phyloP scores from a whole-genome alignment of 2,329 filamentous ascomycete species.

The Penicillium psychrosexuale region DNA sequence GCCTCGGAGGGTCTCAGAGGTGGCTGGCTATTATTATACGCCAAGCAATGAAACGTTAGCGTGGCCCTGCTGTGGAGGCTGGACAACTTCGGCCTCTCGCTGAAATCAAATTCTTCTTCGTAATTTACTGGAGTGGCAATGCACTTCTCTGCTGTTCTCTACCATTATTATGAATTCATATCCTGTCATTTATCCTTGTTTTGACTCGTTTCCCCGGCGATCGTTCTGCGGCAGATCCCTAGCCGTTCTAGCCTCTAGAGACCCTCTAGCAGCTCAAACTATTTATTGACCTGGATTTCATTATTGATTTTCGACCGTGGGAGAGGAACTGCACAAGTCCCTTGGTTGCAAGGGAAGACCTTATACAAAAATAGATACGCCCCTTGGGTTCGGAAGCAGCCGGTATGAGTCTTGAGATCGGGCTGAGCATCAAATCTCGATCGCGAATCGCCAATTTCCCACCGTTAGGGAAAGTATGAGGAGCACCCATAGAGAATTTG shows the following conservation, averaged over 20 bases:
- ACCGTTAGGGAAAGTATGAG: no score
- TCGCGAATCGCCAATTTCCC: background rate
- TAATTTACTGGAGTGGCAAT: no score
- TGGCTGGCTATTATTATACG: conserved; percentile 19
- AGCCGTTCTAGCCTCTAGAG: background rate
- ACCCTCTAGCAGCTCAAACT: background rate
- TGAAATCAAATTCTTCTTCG: background rate
- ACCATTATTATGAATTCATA: background rate
- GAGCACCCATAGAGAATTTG: no score
- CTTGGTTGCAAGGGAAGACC: conserved; percentile 7
- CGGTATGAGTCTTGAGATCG: background rate
- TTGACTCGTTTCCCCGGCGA: background rate
- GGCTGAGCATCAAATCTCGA: background rate
- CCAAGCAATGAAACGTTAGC: conserved; percentile 4
- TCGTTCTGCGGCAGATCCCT: background rate
- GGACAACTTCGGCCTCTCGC: background rate
- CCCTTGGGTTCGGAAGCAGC: background rate
- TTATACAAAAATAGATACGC: background rate
- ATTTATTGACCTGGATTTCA: background rate
- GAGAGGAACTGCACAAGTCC: conserved; percentile 1
- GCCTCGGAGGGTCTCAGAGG: background rate
- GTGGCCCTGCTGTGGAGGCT: conserved; percentile 4
- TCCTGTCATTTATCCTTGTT: background rate
- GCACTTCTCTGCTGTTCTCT: background rate
- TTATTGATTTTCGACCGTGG: background rate